A percentile compares a stretch with the other conserved stretches of the same genome.
phyloP scores from a whole-genome alignment of 306 rosid species.

The barrel medic (Medicago truncatula) region MtrunA17r5.0-ANR NC_053042.1:48943001-48943500 shows the following conservation, averaged over 20 bases:
- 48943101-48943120: constrained; percentile 26
- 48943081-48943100: background rate
- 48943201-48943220: background rate
- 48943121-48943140: constrained; percentile 1
- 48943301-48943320: background rate
- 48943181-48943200: constrained; percentile 4
- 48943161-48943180: background rate
- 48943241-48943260: constrained; percentile 17
- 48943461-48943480: constrained; percentile 83
- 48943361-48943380: constrained; percentile 48
- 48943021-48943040: background rate
- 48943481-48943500: constrained; percentile 82
- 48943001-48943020: background rate
- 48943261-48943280: background rate
- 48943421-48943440: constrained; percentile 74
- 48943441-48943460: constrained; percentile 87
- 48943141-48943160: background rate
- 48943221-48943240: background rate
- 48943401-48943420: constrained; percentile 50
- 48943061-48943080: background rate
- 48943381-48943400: constrained; percentile 53
- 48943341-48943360: constrained; percentile 37
- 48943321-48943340: constrained; percentile 21
- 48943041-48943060: background rate
- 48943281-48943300: background rate